A percentile compares a stretch with the other conserved stretches of the same genome.
phyloP scores from a whole-genome alignment of 805 yeast species.

The Spathaspora arborariae region DNA sequence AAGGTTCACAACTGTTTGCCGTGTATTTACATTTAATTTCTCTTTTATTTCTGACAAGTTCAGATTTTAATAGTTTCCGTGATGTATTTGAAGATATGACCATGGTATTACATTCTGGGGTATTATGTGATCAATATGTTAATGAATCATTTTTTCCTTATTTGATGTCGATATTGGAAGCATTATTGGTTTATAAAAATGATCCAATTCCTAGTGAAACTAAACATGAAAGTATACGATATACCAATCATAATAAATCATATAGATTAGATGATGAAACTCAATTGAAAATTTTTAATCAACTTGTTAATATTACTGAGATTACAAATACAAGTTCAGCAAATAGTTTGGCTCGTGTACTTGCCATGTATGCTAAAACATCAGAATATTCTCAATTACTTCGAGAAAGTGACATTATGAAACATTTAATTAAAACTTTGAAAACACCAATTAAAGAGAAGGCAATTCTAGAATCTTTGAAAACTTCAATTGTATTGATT shows the following conservation, averaged over 20 bases:
- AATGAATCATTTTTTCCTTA: constrained; percentile 57
- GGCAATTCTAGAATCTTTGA: constrained; percentile 7
- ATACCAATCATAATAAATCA: constrained; percentile 8
- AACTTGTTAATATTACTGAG: constrained; percentile 37
- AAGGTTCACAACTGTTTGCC: not conserved
- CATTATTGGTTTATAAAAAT: constrained; percentile 47
- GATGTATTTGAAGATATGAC: constrained; percentile 29
- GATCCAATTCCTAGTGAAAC: constrained; percentile 44
- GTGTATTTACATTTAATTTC: constrained; percentile 8
- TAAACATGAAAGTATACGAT: constrained; percentile 11
- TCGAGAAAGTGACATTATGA: constrained; percentile 44
- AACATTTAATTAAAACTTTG: constrained; percentile 11
- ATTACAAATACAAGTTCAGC: constrained; percentile 47
- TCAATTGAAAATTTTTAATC: constrained; percentile 37
- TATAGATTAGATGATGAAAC: constrained; percentile 15
- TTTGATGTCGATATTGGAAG: constrained; percentile 53
- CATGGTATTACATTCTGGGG: constrained; percentile 28
- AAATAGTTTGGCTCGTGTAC: constrained; percentile 48
- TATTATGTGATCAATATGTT: constrained; percentile 15
- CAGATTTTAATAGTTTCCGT: constrained; percentile 2
- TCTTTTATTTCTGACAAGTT: constrained; percentile 4
- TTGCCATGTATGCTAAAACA: constrained; percentile 51
- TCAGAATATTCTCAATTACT: constrained; percentile 38
- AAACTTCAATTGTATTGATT: constrained; percentile 36
- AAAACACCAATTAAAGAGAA: constrained; percentile 1